These are phyloP conservation scores for Dioscorea dumetorum DNA, from an alignment of 106 monocot genomes.

Conservation along the genomic window DNA sequence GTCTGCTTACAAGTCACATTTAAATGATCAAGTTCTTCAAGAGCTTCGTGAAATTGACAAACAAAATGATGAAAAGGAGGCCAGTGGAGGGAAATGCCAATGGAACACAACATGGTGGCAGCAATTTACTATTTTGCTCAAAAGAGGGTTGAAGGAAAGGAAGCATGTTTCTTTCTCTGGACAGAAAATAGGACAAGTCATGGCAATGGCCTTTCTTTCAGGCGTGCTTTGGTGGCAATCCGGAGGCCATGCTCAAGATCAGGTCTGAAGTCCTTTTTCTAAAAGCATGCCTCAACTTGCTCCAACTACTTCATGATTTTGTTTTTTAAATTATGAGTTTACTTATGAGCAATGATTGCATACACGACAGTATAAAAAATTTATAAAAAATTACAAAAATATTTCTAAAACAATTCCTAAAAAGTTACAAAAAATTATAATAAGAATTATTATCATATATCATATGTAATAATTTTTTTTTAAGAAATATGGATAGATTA, in stretches of 20 bases:
- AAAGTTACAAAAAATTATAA: too few relatives aligned
- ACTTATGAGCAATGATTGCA: too few relatives aligned
- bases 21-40: constrained; percentile 9
- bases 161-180: constrained; percentile 22
- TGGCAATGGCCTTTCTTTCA: constrained; percentile 11
- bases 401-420: too few relatives aligned
- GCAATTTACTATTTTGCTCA: constrained; percentile 23
- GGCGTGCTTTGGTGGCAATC: constrained; percentile 32
- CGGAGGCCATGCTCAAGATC: not conserved
- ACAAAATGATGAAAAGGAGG: constrained; percentile 2
- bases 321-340: too few relatives aligned
- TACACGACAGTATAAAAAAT: too few relatives aligned
- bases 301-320: too few relatives aligned
- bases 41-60: constrained; percentile 14
- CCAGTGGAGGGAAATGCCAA: not conserved
- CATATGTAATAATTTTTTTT: too few relatives aligned
- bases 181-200: constrained; percentile 18
- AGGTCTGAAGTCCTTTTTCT: not conserved
- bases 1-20: constrained; percentile 17
- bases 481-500: too few relatives aligned
- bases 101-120: constrained; percentile 60
- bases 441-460: too few relatives aligned
- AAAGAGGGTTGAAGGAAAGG: constrained; percentile 33
- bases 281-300: not conserved
- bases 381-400: too few relatives aligned